Conservation (phyloP, 202 grass and related monocot species). For the Sporobolus alterniflorus region DNA sequence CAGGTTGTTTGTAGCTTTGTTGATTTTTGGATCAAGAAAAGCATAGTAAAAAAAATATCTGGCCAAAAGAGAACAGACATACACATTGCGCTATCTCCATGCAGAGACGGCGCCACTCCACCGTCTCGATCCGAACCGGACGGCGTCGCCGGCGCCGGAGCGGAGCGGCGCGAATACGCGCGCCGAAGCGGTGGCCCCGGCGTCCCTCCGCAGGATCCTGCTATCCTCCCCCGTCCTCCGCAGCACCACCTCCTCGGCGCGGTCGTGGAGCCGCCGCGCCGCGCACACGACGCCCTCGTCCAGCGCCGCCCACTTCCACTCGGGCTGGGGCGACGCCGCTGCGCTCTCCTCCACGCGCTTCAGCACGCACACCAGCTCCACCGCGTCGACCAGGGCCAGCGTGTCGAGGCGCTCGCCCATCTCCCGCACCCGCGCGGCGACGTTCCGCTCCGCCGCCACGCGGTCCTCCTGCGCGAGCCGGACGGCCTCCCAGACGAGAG, state of each 20-base stretch:
- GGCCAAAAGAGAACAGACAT: background rate
- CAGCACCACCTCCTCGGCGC: conserved; percentile 51
- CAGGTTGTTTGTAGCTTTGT: background rate
- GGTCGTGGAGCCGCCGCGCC: conserved; percentile 41
- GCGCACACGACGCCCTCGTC: conserved; percentile 54
- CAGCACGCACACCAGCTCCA: conserved; percentile 75
- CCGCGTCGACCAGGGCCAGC: conserved; percentile 65
- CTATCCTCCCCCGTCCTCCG: conserved; percentile 51
- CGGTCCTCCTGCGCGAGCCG: conserved; percentile 69
- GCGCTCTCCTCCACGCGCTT: conserved; percentile 51
- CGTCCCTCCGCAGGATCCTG: conserved; percentile 43
- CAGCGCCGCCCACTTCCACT: conserved; percentile 69
- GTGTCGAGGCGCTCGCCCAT: conserved; percentile 65
- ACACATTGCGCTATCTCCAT: background rate
- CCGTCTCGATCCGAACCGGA: conserved; percentile 64
- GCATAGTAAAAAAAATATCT: background rate
- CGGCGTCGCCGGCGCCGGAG: background rate
- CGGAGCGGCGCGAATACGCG: conserved; percentile 21
- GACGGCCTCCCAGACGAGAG: conserved; percentile 56
- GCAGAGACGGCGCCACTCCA: conserved; percentile 35
- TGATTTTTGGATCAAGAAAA: background rate
- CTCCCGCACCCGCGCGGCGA: conserved; percentile 55
- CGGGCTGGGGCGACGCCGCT: conserved; percentile 32
- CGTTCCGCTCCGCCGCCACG: conserved; percentile 50
- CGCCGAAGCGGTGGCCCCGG: conserved; percentile 48